Percentiles rank a stretch among this genome's conserved stretches.
These are phyloP conservation scores for Alloascoidea hylecoeti DNA, from an alignment of 805 yeast species.

Conservation along the genomic window DNA sequence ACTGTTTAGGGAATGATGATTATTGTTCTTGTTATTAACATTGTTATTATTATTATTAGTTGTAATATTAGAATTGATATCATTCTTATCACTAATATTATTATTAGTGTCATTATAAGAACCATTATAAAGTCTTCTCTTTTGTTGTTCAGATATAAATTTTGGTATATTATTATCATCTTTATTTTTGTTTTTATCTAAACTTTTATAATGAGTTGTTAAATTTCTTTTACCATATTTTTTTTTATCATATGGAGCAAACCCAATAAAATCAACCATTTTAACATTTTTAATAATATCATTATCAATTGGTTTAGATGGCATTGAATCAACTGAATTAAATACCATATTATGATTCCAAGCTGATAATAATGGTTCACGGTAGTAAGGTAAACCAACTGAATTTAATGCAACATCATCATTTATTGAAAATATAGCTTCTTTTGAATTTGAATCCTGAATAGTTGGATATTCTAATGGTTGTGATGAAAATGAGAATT, in stretches of 20 bases:
- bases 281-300: conserved; percentile 25
- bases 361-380: conserved; percentile 60
- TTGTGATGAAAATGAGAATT: conserved; percentile 24
- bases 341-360: conserved; percentile 47
- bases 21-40: conserved; percentile 17
- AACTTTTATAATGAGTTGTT: conserved; percentile 9
- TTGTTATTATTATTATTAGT: too few species aligned
- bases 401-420: conserved; percentile 44
- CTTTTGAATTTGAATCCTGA: too few species aligned
- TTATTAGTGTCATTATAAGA: too few species aligned
- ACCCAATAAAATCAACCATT: conserved; percentile 20
- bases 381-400: conserved; percentile 81
- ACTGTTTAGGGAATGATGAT: conserved; percentile 4
- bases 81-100: too few species aligned
- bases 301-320: conserved; percentile 39
- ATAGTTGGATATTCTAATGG: conserved; percentile 46
- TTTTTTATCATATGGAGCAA: conserved; percentile 39
- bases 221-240: conserved; percentile 46
- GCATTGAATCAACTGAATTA: conserved; percentile 47
- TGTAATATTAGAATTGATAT: too few species aligned
- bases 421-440: conserved; percentile 19
- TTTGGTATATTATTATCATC: conserved; percentile 14
- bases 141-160: conserved; percentile 45
- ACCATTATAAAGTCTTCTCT: too few species aligned
- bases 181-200: not conserved